Evolutionary conservation across 129 eudicot genomes (phyloP).

Genomic region (Saposhnikovia divaricata): DNA sequence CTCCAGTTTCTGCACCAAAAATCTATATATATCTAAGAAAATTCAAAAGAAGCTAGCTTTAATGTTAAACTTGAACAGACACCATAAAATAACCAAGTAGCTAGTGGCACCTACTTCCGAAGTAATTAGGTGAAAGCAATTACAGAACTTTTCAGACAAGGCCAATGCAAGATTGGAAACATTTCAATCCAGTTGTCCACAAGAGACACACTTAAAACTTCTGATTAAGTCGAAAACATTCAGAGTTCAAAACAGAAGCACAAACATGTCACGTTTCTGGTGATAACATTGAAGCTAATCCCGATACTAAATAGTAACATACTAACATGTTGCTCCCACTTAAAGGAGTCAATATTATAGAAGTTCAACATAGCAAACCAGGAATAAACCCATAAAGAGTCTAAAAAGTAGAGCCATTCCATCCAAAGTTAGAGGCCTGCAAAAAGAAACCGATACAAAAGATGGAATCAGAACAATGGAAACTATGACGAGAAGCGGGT

Average conservation of each 20-base stretch:
- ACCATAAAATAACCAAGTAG: not conserved
- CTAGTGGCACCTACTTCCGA: not conserved
- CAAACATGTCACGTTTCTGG: not conserved
- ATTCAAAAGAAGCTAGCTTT: not conserved
- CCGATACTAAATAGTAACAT: not conserved
- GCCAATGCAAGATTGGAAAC: not conserved
- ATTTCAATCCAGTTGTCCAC: not conserved
- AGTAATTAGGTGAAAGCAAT: not conserved
- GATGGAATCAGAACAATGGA: not conserved
- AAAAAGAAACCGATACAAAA: slow-evolving; percentile 10
- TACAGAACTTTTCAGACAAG: not conserved
- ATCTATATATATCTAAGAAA: not conserved
- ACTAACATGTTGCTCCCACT: not conserved
- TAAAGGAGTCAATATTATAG: not conserved
- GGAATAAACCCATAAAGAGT: not conserved
- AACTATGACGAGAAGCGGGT: not conserved
- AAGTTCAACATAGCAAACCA: slow-evolving; percentile 1
- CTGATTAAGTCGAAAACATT: not conserved
- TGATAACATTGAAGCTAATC: not conserved
- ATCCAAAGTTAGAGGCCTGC: slow-evolving; percentile 78
- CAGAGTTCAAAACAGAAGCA: not conserved
- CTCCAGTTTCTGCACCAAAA: not conserved
- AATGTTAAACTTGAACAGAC: not conserved
- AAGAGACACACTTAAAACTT: not conserved
- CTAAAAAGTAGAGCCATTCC: slow-evolving; percentile 77